Evolutionary conservation across 768 basidiomycete genomes (phyloP).

Genomic region (Aureoboletus auriporus): DNA sequence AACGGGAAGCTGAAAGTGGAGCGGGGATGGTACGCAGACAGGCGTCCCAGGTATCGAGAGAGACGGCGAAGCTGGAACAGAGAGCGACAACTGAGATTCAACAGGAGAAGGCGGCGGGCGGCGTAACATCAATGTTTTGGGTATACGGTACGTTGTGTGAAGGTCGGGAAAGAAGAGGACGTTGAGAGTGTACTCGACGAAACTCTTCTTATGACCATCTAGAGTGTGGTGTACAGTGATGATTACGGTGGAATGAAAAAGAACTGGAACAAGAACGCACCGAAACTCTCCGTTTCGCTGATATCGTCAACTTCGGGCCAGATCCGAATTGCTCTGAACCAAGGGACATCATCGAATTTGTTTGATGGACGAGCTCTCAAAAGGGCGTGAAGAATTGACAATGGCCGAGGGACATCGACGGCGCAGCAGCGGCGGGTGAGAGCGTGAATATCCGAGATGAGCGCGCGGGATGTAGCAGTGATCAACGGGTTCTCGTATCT

Average conservation of each 20-base stretch:
- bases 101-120: slow-evolving; percentile 30
- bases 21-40: slow-evolving; percentile 56
- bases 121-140: slow-evolving; percentile 36
- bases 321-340: slow-evolving; percentile 61
- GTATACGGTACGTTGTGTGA: slow-evolving; percentile 43
- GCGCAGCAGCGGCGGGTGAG: slow-evolving; percentile 57
- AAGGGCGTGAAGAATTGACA: slow-evolving; percentile 54
- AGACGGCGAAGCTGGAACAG: slow-evolving; percentile 38
- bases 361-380: slow-evolving; percentile 37
- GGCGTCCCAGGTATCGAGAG: slow-evolving; percentile 58
- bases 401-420: slow-evolving; percentile 65
- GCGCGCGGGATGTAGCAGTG: slow-evolving; percentile 67
- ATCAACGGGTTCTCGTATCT: slow-evolving; percentile 80
- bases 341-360: slow-evolving; percentile 32
- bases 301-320: slow-evolving; percentile 77
- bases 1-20: slow-evolving; percentile 71
- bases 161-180: slow-evolving; percentile 71
- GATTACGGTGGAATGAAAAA: neutral
- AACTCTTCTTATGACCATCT: slow-evolving; percentile 73
- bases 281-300: slow-evolving; percentile 76
- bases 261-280: slow-evolving; percentile 35
- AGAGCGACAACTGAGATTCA: slow-evolving; percentile 24
- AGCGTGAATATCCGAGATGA: slow-evolving; percentile 68
- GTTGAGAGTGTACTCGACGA: slow-evolving; percentile 79
- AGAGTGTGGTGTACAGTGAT: neutral